Conservation (phyloP, 2,329 filamentous ascomycete genomes). For the Gliomastix tumulicola region DNA sequence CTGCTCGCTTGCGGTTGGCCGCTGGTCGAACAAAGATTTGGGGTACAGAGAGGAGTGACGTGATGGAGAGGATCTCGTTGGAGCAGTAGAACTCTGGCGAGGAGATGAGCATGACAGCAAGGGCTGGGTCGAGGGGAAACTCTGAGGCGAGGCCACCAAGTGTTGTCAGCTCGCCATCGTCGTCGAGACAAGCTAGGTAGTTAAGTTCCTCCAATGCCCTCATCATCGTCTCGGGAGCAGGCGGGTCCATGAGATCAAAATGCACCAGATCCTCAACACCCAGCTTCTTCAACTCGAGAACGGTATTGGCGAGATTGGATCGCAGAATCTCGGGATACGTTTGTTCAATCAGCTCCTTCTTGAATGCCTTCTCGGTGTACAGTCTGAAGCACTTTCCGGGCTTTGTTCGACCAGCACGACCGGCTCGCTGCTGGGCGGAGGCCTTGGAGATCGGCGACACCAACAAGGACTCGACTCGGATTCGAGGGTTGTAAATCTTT, state of each 20-base stretch:
- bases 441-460: slow-evolving; percentile 98
- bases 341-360: slow-evolving; percentile 95
- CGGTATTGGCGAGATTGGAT: slow-evolving; percentile 91
- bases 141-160: slow-evolving; percentile 86
- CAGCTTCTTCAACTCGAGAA: slow-evolving; percentile 94
- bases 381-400: slow-evolving; percentile 97
- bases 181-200: slow-evolving; percentile 91
- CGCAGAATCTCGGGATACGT: slow-evolving; percentile 94
- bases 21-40: slow-evolving; percentile 89
- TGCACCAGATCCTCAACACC: slow-evolving; percentile 93
- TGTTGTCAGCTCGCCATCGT: slow-evolving; percentile 86
- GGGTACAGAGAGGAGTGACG: slow-evolving; percentile 86
- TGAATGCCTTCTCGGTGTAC: slow-evolving; percentile 93
- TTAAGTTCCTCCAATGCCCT: slow-evolving; percentile 95
- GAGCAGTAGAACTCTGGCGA: slow-evolving; percentile 98
- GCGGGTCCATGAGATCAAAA: slow-evolving; percentile 98
- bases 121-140: slow-evolving; percentile 86
- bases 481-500: slow-evolving; percentile 97
- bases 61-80: slow-evolving; percentile 95
- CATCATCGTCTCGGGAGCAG: slow-evolving; percentile 97
- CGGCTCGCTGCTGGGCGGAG: slow-evolving; percentile 92
- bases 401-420: slow-evolving; percentile 97
- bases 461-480: slow-evolving; percentile 92
- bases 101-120: slow-evolving; percentile 96
- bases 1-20: slow-evolving; percentile 78